A percentile compares a stretch with the other conserved stretches of the same genome.
phyloP scores from a whole-genome alignment of 495 filamentous ascomycete species.

The Neurospora sp. region DNA sequence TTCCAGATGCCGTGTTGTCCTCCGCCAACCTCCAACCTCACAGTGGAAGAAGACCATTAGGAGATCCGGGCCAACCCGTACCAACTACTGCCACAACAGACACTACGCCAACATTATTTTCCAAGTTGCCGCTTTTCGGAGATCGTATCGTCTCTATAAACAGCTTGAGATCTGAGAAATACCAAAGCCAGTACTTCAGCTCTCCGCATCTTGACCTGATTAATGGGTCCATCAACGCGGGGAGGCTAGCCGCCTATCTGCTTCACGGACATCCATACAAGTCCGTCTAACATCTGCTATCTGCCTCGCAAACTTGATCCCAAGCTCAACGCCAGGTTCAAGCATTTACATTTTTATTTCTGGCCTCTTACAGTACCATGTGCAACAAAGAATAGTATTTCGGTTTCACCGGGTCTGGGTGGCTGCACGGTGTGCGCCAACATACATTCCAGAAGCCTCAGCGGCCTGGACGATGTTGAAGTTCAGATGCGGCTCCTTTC shows the following conservation, averaged over 20 bases:
- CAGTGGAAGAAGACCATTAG: background rate
- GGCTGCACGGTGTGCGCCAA: background rate
- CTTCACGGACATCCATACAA: background rate
- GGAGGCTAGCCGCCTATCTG: background rate
- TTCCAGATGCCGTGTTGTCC: background rate
- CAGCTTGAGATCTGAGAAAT: background rate
- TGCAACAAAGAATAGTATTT: background rate
- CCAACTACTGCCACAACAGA: background rate
- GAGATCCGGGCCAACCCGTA: background rate
- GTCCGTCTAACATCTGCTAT: background rate
- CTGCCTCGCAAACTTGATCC: background rate
- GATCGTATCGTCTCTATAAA: background rate
- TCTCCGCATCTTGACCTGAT: background rate
- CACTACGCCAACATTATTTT: background rate
- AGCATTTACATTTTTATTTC: background rate
- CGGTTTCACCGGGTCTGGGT: background rate
- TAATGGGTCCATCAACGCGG: background rate
- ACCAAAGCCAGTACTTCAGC: background rate
- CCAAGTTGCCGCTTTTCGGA: background rate
- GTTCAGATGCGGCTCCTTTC: background rate
- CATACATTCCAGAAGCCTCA: background rate
- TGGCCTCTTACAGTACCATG: background rate
- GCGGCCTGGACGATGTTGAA: background rate
- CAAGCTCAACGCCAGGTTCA: background rate
- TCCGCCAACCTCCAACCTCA: background rate